Conservation (phyloP, 2,329 filamentous ascomycete species). For the Ophiobolus disseminans region DNA sequence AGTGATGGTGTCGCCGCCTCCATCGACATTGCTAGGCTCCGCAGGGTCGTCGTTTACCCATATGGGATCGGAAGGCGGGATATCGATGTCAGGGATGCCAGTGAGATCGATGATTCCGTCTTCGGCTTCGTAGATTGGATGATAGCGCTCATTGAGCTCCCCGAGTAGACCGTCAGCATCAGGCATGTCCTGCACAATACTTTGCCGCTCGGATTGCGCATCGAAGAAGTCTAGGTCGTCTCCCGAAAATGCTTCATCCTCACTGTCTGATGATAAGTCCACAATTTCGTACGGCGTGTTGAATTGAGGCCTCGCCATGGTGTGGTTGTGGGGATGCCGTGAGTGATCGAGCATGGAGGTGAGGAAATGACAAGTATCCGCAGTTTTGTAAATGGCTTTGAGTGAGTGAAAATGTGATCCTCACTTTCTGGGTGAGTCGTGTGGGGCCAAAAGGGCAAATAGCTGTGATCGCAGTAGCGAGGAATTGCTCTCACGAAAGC, state of each 20-base stretch:
- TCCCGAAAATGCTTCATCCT: conserved; percentile 14
- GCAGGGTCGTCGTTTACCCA: background rate
- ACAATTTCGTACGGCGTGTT: conserved; percentile 18
- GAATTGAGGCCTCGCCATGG: conserved; percentile 19
- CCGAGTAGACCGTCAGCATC: conserved; percentile 8
- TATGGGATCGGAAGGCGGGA: conserved; percentile 19
- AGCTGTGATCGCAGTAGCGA: background rate
- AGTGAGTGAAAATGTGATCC: too few species aligned
- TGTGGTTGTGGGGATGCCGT: background rate
- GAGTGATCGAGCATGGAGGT: background rate
- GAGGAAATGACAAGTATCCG: too few species aligned
- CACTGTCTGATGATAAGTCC: conserved; percentile 33
- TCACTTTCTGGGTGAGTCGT: too few species aligned
- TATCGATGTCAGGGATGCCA: conserved; percentile 30
- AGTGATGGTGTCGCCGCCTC: conserved; percentile 14
- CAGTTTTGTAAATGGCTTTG: too few species aligned
- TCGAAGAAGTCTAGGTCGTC: conserved; percentile 11
- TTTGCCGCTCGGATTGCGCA: conserved; percentile 5
- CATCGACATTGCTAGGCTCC: background rate
- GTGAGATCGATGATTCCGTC: conserved; percentile 29
- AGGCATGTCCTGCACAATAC: conserved; percentile 5
- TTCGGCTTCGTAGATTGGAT: conserved; percentile 3
- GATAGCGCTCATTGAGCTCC: conserved; percentile 1
- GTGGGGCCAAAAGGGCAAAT: too few species aligned
- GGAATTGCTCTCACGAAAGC: background rate